phyloP scores from a whole-genome alignment of 371 early-diverging fungal genomes.

The Mucor piriformis region DNA sequence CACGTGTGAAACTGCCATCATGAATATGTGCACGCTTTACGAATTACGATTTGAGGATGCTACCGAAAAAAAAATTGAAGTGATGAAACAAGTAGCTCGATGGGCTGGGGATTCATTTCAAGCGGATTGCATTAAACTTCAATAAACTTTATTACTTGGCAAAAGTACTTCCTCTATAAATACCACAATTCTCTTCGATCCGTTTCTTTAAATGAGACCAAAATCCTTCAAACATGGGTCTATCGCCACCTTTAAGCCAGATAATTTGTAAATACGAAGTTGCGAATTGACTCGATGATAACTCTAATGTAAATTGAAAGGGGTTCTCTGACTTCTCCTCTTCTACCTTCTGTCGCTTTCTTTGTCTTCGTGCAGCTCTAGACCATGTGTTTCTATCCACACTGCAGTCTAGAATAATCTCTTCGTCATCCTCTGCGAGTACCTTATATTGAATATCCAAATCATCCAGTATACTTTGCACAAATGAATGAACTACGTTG shows the following conservation, averaged over 20 bases:
- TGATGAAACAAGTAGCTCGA: constrained; percentile 57
- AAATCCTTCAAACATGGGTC: constrained; percentile 47
- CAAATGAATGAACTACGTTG: constrained; percentile 5
- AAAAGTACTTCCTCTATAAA: constrained; percentile 34
- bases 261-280: constrained; percentile 22
- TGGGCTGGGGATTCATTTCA: constrained; percentile 68
- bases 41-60: constrained; percentile 60
- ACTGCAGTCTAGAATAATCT: constrained; percentile 18
- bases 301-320: constrained; percentile 29
- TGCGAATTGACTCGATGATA: constrained; percentile 1
- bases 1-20: constrained; percentile 56
- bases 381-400: constrained; percentile 53
- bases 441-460: constrained; percentile 30
- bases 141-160: constrained; percentile 20
- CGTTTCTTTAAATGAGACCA: constrained; percentile 57
- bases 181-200: constrained; percentile 58
- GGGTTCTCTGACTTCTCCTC: constrained; percentile 1
- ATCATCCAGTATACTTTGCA: constrained; percentile 32
- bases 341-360: constrained; percentile 28
- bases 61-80: constrained; percentile 48
- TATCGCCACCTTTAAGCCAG: constrained; percentile 45
- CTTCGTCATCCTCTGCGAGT: not conserved
- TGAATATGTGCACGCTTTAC: constrained; percentile 64
- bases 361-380: constrained; percentile 45
- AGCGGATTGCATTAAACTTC: constrained; percentile 49